Evolutionary conservation across 306 rosid genomes (phyloP).

Genomic region (Ammopiptanthus mongolicus): DNA sequence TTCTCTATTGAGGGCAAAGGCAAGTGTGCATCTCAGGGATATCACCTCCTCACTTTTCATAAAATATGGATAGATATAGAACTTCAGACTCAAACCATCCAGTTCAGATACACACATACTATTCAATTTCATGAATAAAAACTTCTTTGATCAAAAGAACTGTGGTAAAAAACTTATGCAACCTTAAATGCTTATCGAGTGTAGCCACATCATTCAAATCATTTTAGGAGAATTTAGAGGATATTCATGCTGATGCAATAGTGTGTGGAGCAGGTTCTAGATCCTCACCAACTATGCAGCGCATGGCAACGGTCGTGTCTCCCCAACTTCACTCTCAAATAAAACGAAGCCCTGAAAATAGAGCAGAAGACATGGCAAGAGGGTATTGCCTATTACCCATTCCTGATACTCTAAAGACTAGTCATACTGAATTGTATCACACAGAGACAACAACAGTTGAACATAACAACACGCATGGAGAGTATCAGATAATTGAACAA

Average conservation of each 20-base stretch:
- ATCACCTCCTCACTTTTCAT: neutral
- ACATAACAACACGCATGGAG: conserved; percentile 1
- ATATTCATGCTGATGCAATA: neutral
- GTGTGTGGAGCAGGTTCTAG: conserved; percentile 8
- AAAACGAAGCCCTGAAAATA: conserved; percentile 9
- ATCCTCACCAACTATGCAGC: conserved; percentile 15
- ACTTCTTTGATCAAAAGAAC: neutral
- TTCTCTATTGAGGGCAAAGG: too few relatives aligned
- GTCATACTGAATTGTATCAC: conserved; percentile 11
- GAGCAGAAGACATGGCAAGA: conserved; percentile 31
- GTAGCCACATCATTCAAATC: neutral
- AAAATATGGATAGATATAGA: neutral
- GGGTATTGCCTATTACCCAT: conserved; percentile 19
- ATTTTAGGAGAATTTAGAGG: neutral
- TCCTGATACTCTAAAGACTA: conserved; percentile 1
- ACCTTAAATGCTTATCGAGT: neutral
- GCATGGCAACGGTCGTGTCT: neutral
- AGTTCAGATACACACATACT: neutral
- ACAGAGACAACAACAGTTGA: conserved; percentile 1
- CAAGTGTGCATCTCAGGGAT: too few relatives aligned
- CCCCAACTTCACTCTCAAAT: neutral
- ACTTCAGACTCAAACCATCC: neutral
- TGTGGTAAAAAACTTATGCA: neutral
- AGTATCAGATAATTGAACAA: conserved; percentile 22
- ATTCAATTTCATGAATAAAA: neutral